These are phyloP conservation scores for Eucalyptus albens DNA, from an alignment of 345 rosid genomes.

Conservation along the genomic window DNA sequence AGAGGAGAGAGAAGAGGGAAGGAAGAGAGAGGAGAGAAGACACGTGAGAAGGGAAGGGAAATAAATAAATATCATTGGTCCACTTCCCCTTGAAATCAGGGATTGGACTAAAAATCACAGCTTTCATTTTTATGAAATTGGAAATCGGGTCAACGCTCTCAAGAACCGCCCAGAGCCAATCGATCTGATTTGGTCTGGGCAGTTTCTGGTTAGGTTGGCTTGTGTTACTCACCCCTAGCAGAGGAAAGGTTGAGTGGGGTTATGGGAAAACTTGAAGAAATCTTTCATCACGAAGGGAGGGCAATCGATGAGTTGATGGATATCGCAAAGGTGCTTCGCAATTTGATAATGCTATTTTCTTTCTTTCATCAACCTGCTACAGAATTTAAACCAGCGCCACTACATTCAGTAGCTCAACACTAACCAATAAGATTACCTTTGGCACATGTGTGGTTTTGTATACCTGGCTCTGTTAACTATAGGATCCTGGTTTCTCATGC, in stretches of 20 bases:
- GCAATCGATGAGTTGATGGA: constrained; percentile 63
- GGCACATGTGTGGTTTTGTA: background rate
- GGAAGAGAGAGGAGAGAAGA: background rate
- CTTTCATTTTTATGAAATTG: too few species aligned
- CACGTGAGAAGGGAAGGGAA: background rate
- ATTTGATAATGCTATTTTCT: background rate
- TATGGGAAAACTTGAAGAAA: constrained; percentile 47
- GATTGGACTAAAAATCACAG: rapidly evolving
- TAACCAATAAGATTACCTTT: background rate
- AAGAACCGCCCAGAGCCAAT: rapidly evolving
- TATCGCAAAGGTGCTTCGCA: constrained; percentile 52
- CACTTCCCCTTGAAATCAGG: rapidly evolving
- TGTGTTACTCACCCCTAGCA: constrained; percentile 3
- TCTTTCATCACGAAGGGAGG: constrained; percentile 54
- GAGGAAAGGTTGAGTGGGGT: constrained; percentile 40
- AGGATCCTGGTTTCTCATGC: background rate
- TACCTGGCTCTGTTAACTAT: background rate
- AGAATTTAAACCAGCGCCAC: background rate
- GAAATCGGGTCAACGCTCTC: rapidly evolving
- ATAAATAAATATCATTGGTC: background rate
- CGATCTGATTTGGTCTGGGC: background rate
- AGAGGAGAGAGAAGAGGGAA: background rate
- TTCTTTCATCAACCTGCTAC: background rate
- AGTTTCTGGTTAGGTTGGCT: background rate
- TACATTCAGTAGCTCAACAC: background rate